Percentiles rank a stretch among this genome's conserved stretches.
Conservation (phyloP, 257 asterid genomes). For the Salvia rosmarinus region DNA sequence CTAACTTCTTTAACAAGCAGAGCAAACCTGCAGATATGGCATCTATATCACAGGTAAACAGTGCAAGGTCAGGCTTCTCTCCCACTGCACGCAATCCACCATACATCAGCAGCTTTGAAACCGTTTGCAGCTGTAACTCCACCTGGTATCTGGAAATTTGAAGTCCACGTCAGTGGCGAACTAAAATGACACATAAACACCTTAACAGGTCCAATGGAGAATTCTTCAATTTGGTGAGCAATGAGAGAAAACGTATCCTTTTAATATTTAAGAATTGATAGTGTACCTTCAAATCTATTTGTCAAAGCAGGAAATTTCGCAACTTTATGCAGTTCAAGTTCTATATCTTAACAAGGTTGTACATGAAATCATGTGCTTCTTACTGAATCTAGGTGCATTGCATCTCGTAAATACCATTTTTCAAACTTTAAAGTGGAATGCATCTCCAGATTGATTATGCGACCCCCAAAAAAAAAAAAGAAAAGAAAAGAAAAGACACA, state of each 20-base stretch:
- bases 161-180: slow-evolving; percentile 31
- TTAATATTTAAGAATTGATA: background rate
- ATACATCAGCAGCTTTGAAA: slow-evolving; percentile 93
- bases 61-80: slow-evolving; percentile 97
- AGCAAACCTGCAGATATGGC: slow-evolving; percentile 82
- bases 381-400: slow-evolving; percentile 2
- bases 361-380: background rate
- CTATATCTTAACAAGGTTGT: background rate
- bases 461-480: background rate
- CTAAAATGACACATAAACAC: slow-evolving; percentile 1
- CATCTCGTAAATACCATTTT: background rate
- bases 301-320: slow-evolving; percentile 22
- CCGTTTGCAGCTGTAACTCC: slow-evolving; percentile 97
- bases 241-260: background rate
- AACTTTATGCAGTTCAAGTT: background rate
- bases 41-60: slow-evolving; percentile 85
- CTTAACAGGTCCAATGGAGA: background rate
- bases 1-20: slow-evolving; percentile 9
- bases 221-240: background rate
- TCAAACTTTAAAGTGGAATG: background rate
- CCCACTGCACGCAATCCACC: slow-evolving; percentile 97
- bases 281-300: slow-evolving; percentile 8
- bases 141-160: slow-evolving; percentile 71
- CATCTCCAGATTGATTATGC: background rate
- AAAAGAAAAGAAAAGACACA: no score